Evolutionary conservation across 371 early-diverging fungal genomes (phyloP).

Genomic region (Blakeslea trispora): DNA sequence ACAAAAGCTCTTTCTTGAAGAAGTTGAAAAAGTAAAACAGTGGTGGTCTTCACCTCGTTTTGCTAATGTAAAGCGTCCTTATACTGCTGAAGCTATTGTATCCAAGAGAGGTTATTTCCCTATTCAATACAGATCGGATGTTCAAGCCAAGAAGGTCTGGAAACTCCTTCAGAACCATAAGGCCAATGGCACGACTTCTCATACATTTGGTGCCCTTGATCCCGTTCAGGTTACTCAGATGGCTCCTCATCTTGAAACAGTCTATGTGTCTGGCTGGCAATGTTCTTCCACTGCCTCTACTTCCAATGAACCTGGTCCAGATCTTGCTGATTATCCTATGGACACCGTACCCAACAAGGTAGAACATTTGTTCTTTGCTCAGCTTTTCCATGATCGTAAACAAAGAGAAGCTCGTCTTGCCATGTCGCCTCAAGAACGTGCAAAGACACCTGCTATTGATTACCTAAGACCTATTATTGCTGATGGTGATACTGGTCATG

Average conservation of each 20-base stretch:
- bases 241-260: conserved; percentile 96
- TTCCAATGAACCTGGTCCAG: conserved; percentile 97
- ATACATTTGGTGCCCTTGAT: conserved; percentile 94
- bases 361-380: conserved; percentile 97
- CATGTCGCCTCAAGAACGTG: conserved; percentile 69
- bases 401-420: conserved; percentile 89
- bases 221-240: conserved; percentile 95
- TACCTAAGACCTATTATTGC: conserved; percentile 95
- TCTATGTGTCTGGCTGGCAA: conserved; percentile 98
- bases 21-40: conserved; percentile 80
- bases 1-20: conserved; percentile 69
- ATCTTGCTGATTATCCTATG: conserved; percentile 98
- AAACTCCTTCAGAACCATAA: conserved; percentile 78
- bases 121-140: conserved; percentile 78
- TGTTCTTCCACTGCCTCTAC: conserved; percentile 96
- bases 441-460: conserved; percentile 76
- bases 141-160: conserved; percentile 95
- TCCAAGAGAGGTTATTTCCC: conserved; percentile 87
- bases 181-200: conserved; percentile 76
- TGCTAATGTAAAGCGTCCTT: conserved; percentile 82
- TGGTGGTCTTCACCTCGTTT: conserved; percentile 91
- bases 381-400: conserved; percentile 96
- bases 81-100: conserved; percentile 88
- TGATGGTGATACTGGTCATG: conserved; percentile 97
- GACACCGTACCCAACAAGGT: conserved; percentile 99